Conservation (phyloP, 1,139 yeast genomes). For the Scheffersomyces quercinus region DNA sequence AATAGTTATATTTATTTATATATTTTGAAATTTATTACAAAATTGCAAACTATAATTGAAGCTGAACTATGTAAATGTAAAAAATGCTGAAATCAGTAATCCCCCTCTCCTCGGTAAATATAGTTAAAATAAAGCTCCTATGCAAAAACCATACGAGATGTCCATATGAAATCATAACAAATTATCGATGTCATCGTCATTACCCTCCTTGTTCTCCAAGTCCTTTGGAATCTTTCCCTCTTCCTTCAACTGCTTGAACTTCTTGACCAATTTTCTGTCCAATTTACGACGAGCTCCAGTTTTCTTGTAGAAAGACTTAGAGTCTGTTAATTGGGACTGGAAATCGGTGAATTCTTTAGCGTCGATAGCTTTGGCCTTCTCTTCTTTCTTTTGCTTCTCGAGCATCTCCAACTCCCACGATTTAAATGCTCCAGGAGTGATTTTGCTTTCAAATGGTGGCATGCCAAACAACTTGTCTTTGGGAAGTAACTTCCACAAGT, state of each 20-base stretch:
- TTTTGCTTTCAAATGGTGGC: conserved; percentile 35
- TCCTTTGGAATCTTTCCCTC: conserved; percentile 20
- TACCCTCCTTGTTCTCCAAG: conserved; percentile 1
- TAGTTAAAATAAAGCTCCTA: too few relatives aligned
- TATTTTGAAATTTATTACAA: neutral
- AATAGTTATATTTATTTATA: neutral
- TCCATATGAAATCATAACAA: neutral
- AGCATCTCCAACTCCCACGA: conserved; percentile 37
- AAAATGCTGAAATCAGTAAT: too few relatives aligned
- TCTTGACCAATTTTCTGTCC: conserved; percentile 31
- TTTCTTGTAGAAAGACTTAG: conserved; percentile 25
- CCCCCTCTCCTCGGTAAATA: too few relatives aligned
- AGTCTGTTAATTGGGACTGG: conserved; percentile 16
- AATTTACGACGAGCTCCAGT: conserved; percentile 31
- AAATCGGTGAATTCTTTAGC: conserved; percentile 25
- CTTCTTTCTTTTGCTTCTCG: conserved; percentile 18
- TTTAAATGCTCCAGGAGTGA: conserved; percentile 30
- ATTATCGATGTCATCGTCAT: conserved; percentile 1
- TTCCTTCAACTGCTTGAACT: conserved; percentile 26
- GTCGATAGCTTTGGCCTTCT: conserved; percentile 18
- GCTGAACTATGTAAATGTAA: too few relatives aligned
- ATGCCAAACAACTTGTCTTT: conserved; percentile 34
- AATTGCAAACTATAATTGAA: too few relatives aligned
- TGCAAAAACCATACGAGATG: neutral
- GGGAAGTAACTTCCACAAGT: conserved; percentile 43